Evolutionary conservation across 352 stramenopile genomes (phyloP), one percentile per base, ranked within the genome.

Genomic region (Thraustochytrium aureum): DNA sequence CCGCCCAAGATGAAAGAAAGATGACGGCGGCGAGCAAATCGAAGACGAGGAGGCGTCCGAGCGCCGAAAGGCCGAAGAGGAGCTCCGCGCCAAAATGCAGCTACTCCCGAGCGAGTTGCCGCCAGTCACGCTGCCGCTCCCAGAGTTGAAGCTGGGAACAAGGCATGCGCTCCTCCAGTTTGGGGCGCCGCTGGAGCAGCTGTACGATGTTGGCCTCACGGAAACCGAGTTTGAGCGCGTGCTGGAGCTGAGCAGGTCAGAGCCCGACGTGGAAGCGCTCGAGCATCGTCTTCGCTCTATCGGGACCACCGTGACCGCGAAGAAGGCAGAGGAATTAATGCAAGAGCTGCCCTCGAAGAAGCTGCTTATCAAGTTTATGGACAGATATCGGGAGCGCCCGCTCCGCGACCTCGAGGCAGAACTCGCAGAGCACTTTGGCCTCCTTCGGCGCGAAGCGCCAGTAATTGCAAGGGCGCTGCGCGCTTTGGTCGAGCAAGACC

Each of bases 281-380:
- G 38, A 74, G 59, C 22, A 47, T 32, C 84, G 85, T 12, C 74
- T 88, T 32, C 52, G 83, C 22, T 61, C 35, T 45, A 84, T 86
- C 52, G 83, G 89, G 59, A 89, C 86, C 0, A 89, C 89, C 0
- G 90, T 95, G 87, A 96, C 92, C 0, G 84, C 89, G 14, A 89
- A 96, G 33, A 96, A 96, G 76, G 61, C 92, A 65, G 73, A 82
- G 1, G 92, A 96, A 69, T 84, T 97, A 47, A 86, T 96, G 1
- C 86, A 94, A 38, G 92, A 97, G 84, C 75, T 97, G 2, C 92
- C 92, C 0, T 94, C 91, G 0, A 97, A 97, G 76, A 90, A 90
- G 2, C 90, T 96, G 39, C 88, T 96, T 38, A 91, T 94, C 33
- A 86, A 86, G 26, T 96, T 96, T 42, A 84, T 87, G 0, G 75